These are phyloP conservation scores for Antitrichia curtipendula DNA, from an alignment of 225 moss, liverwort and hornwort species.

Conservation along the genomic window DNA sequence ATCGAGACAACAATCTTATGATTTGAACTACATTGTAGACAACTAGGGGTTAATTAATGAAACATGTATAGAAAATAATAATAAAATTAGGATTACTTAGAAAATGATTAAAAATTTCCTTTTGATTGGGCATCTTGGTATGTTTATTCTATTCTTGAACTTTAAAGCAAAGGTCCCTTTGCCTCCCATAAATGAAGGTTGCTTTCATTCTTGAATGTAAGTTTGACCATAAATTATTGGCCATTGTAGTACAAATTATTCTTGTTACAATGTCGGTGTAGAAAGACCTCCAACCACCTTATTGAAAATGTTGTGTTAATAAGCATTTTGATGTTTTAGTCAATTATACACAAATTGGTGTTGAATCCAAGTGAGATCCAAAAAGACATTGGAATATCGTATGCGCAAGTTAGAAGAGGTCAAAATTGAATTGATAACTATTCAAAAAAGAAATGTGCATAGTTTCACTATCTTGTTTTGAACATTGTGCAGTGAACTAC, in stretches of 20 bases:
- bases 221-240: background rate
- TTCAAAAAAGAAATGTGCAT: background rate
- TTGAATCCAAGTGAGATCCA: background rate
- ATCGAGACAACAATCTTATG: background rate
- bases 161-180: background rate
- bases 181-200: background rate
- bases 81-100: no score
- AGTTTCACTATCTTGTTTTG: background rate
- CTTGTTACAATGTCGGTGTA: rapidly evolving
- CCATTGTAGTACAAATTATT: background rate
- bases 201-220: background rate
- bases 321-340: rapidly evolving
- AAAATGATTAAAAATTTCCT: background rate
- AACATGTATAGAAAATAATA: background rate
- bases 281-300: background rate
- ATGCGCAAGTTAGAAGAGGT: background rate
- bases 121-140: background rate
- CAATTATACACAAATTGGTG: background rate
- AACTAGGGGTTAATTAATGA: background rate
- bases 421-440: background rate
- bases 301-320: background rate
- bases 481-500: background rate
- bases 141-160: background rate
- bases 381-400: background rate
- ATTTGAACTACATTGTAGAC: rapidly evolving